Evolutionary conservation across 2,329 filamentous ascomycete species (phyloP).

Genomic region (Cladophialophora chaetospira): DNA sequence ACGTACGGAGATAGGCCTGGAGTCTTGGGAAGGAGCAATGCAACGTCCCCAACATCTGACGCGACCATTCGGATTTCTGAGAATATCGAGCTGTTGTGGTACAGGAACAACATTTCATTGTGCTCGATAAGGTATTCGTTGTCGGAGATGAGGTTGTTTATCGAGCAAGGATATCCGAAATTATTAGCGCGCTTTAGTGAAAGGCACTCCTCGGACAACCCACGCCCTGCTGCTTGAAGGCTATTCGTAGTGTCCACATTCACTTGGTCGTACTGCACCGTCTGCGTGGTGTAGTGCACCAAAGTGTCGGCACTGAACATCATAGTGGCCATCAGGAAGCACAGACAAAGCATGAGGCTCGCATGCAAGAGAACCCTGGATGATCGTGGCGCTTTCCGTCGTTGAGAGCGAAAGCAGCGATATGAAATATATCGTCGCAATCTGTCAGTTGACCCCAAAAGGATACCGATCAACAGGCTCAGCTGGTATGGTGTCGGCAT

Average conservation of each 20-base stretch:
- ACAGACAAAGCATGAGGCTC: slow-evolving; percentile 6
- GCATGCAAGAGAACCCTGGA: slow-evolving; percentile 9
- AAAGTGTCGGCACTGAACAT: slow-evolving; percentile 14
- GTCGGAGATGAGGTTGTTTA: slow-evolving; percentile 4
- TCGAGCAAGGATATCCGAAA: slow-evolving; percentile 14
- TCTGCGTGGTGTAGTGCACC: slow-evolving; percentile 18
- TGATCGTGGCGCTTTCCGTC: slow-evolving; percentile 1
- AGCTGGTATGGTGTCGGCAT: slow-evolving; percentile 19
- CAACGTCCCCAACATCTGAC: background rate
- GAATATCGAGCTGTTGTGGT: slow-evolving; percentile 8
- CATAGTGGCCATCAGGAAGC: background rate
- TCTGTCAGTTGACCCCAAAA: slow-evolving; percentile 10
- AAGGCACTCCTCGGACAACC: slow-evolving; percentile 8
- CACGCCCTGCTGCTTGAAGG: slow-evolving; percentile 1
- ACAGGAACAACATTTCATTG: slow-evolving; percentile 16
- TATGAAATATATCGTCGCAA: slow-evolving; percentile 16
- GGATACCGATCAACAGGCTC: slow-evolving; percentile 15
- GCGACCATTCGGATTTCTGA: slow-evolving; percentile 10
- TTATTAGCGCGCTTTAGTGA: slow-evolving; percentile 9
- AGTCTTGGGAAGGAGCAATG: slow-evolving; percentile 10
- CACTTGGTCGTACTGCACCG: slow-evolving; percentile 9
- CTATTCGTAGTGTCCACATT: background rate
- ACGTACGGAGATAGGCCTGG: background rate
- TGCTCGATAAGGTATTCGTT: slow-evolving; percentile 2
- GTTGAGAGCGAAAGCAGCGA: slow-evolving; percentile 11